phyloP scores from a whole-genome alignment of 2,329 filamentous ascomycete genomes.

The Penicillium sp. region DNA sequence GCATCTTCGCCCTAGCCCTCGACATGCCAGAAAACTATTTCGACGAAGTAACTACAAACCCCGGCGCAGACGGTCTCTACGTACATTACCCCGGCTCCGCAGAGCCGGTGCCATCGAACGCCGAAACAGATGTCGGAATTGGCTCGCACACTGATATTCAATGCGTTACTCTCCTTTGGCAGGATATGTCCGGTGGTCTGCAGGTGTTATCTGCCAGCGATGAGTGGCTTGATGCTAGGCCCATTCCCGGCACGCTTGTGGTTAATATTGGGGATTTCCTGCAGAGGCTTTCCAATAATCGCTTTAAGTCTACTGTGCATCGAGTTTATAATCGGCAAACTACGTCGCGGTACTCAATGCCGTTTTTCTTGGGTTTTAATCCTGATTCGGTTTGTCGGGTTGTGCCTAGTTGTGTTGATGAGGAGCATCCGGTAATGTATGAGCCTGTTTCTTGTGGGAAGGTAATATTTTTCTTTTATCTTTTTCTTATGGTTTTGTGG shows the following conservation, averaged over 20 bases:
- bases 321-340: constrained; percentile 40
- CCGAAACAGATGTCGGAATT: constrained; percentile 41
- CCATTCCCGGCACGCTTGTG: constrained; percentile 50
- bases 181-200: constrained; percentile 45
- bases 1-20: constrained; percentile 57
- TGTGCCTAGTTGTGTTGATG: constrained; percentile 49
- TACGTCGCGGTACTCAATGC: constrained; percentile 53
- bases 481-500: not conserved
- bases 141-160: constrained; percentile 53
- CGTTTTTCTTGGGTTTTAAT: constrained; percentile 59
- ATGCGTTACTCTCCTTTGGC: constrained; percentile 51
- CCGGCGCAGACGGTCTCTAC: constrained; percentile 48
- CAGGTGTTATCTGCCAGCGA: constrained; percentile 46
- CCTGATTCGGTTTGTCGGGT: constrained; percentile 47
- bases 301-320: constrained; percentile 54
- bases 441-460: constrained; percentile 55
- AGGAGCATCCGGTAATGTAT: constrained; percentile 51
- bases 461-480: constrained; percentile 4
- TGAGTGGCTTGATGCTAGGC: constrained; percentile 25
- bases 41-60: constrained; percentile 55
- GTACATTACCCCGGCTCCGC: constrained; percentile 49
- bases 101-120: constrained; percentile 23
- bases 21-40: constrained; percentile 57
- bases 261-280: constrained; percentile 57
- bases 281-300: constrained; percentile 53